Evolutionary conservation across 768 basidiomycete species (phyloP).

Genomic region (Kwoniella sp.): DNA sequence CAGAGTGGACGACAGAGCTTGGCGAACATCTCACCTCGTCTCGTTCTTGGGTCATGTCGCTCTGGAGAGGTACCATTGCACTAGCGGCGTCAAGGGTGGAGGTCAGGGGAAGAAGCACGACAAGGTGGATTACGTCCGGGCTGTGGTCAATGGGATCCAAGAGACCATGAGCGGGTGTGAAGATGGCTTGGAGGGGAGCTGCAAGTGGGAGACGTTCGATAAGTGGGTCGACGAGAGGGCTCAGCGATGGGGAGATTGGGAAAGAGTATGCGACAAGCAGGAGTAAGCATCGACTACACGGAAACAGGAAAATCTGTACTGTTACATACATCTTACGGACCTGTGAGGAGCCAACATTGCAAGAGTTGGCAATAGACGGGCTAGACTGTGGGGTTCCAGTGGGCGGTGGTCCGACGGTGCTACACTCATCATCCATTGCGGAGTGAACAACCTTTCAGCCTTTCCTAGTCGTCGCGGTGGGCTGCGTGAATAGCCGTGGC

Average conservation of each 20-base stretch:
- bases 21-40: slow-evolving; percentile 57
- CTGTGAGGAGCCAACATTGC: no score
- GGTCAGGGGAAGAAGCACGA: not conserved
- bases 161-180: slow-evolving; percentile 55
- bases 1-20: slow-evolving; percentile 45
- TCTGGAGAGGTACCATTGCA: slow-evolving; percentile 54
- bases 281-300: not conserved
- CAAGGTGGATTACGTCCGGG: slow-evolving; percentile 51
- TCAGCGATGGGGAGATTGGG: slow-evolving; percentile 46
- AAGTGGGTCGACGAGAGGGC: slow-evolving; percentile 47
- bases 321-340: no score
- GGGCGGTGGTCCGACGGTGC: no score
- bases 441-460: no score
- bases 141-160: slow-evolving; percentile 57
- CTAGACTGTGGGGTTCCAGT: no score
- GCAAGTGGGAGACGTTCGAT: slow-evolving; percentile 49
- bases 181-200: slow-evolving; percentile 53
- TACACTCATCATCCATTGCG: no score
- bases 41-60: slow-evolving; percentile 59
- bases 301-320: not conserved
- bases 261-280: slow-evolving; percentile 40
- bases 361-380: no score
- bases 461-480: no score
- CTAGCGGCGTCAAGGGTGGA: not conserved
- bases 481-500: no score